Percentiles rank a stretch among this genome's conserved stretches.
Conservation (phyloP, 2,329 filamentous ascomycete genomes). For the Cladophialophora psammophila region DNA sequence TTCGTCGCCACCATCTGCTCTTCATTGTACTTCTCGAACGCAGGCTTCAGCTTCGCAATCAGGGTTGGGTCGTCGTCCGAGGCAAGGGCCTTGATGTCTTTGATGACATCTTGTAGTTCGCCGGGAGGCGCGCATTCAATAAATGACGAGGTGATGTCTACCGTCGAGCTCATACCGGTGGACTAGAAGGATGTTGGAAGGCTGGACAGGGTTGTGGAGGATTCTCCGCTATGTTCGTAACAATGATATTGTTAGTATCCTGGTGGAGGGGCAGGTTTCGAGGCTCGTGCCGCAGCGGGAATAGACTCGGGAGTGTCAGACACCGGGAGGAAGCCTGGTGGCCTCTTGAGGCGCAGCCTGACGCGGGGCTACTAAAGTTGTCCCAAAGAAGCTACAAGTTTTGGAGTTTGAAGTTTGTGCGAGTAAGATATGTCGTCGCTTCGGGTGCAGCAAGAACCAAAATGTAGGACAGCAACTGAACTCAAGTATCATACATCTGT, state of each 20-base stretch:
- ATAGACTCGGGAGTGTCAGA: not conserved
- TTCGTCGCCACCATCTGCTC: constrained; percentile 89
- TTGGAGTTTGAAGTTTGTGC: not conserved
- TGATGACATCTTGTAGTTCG: constrained; percentile 85
- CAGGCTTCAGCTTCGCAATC: constrained; percentile 75
- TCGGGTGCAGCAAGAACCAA: not conserved
- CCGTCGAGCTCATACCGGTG: constrained; percentile 52
- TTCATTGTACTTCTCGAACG: constrained; percentile 95
- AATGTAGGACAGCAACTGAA: not conserved
- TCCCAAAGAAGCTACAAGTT: not conserved
- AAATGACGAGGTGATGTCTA: constrained; percentile 78
- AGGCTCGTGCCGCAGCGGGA: constrained; percentile 4
- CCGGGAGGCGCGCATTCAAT: constrained; percentile 93
- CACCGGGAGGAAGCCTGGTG: not conserved
- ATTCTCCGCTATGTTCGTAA: not conserved
- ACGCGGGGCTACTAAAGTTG: not conserved
- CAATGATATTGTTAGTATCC: not conserved
- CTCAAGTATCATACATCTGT: not conserved
- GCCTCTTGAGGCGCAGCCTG: constrained; percentile 13
- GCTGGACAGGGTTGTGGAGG: not conserved
- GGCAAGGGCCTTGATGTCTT: constrained; percentile 90
- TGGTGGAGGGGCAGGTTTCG: not conserved
- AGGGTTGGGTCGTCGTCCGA: constrained; percentile 69
- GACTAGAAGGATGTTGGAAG: not conserved
- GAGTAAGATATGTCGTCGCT: not conserved